Base-by-base conservation (phyloP, 2,329 filamentous ascomycete species). In the Alternaria conjuncta region DNA sequence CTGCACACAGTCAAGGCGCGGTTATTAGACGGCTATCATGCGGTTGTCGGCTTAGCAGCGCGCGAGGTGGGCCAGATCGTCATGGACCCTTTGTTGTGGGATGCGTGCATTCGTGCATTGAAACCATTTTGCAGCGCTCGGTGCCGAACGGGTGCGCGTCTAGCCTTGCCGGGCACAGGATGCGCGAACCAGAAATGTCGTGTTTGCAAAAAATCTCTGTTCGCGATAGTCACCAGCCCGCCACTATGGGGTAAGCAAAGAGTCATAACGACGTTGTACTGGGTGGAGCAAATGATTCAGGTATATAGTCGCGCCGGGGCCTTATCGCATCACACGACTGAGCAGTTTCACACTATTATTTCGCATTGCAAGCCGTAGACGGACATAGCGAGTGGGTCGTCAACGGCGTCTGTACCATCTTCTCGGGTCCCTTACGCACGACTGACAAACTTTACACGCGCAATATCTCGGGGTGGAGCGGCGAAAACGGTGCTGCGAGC, bases 281-380 rank as follows among this genome's bases (percentile, higher is more conserved):
- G 7, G 20, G 55, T 62, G 60, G 60, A 62, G 60, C 43, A 46
- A 51, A 57, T 62, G 60, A 62, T 36, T 62, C 60, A 59, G 21
- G 56, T 45, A 59, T 56, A 56, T 56, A 56, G 54, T 20, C 26
- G 28, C 25, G n/a, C n/a, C 53, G 18, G 36, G 36, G 41, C 15
- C 32, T 21, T 36, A 28, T 47, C 26, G 41, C 30, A 41, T 32
- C 28, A 51, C 28, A 53, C 49, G 30, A 36, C 49, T 32, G 28
- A 36, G 32, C 28, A n/a, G 49, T 25, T n/a, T 41, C 28, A 53
- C 13, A 41, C 45, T 26, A 49, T 26, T 49, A 51, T n/a, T 41
- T 53, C 49, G 49, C 49, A 41, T 32, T 53, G 49, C 49, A 53
- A 41, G 30, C 49, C 49, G 21, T 23, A 53, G 20, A 30, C 21